Evolutionary conservation across 2,329 filamentous ascomycete species (phyloP), one percentile per base, ranked within the genome.

Genomic region (Fusarium gaditjirri): DNA sequence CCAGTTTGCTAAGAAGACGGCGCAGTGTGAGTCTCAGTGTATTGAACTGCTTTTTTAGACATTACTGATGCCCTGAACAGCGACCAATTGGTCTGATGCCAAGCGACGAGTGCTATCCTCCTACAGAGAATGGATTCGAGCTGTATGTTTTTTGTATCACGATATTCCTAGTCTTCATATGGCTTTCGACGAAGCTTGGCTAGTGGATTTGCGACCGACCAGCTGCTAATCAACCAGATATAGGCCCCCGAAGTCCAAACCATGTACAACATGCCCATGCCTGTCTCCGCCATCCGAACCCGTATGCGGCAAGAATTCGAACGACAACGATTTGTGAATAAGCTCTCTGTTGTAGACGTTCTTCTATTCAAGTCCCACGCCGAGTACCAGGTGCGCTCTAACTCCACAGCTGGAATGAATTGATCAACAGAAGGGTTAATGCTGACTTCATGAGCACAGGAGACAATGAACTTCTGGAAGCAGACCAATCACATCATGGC

Each of bases 401-500:
- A 23, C 50, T 55, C 31, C 42, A 61, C 59, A 42, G 56, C 63
- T 75, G 94, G 97, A 87, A 97, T 92, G 49, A 88, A 59, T 38
- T 56, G 21, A 38, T 56, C 13, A 39, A 49, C 47, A 27, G 50
- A 25, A 33, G 41, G 16, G 35, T 21, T 38, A 42, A 54, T 64
- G 50, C 70, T 76, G 57, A 77, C 61, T 29, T 43, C 38, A 50
- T 41, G 61, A 65, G 50, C 54, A 59, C 77, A 98, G 95, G 96
- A 99, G 88, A 99, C 93, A 59, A 90, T 99, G 87, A 99, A 99
- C 86, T 99, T 93, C 88, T 99, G 96, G 96, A 97, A 98, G 85
- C 96, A 99, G 84, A 88, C 95, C 70, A 93, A 93, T 72, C 96
- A 99, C 82, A 89, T 99, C 76, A 94, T 99, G 89, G 94, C 96